Evolutionary conservation across 306 rosid genomes (phyloP).

Genomic region (Lathyrus oleraceus): DNA sequence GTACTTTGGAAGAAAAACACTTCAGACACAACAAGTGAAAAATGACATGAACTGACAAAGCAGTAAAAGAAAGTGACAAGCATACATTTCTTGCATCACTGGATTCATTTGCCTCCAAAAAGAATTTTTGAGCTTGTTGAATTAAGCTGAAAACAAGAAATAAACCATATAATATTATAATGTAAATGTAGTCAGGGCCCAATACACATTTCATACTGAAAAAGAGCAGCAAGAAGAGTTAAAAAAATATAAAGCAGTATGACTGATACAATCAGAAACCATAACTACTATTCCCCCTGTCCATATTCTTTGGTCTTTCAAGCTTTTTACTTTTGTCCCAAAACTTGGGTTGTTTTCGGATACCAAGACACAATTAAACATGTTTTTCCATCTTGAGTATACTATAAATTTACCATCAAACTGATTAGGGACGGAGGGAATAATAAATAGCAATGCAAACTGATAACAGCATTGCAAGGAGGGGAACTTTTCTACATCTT

Average conservation of each 20-base stretch:
- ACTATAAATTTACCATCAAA: no score
- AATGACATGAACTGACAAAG: constrained; percentile 26
- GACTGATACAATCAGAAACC: constrained; percentile 12
- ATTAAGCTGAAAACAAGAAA: constrained; percentile 71
- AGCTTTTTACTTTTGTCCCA: background rate
- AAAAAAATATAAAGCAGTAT: background rate
- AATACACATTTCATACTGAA: constrained; percentile 14
- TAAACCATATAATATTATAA: constrained; percentile 30
- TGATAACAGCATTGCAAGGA: constrained; percentile 4
- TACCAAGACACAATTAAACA: background rate
- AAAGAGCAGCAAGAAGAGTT: background rate
- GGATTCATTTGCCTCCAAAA: constrained; percentile 71
- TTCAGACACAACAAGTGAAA: constrained; percentile 13
- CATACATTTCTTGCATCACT: constrained; percentile 86
- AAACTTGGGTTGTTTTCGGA: background rate
- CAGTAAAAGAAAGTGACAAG: constrained; percentile 36
- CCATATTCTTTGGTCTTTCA: background rate
- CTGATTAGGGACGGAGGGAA: background rate
- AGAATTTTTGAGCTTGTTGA: constrained; percentile 84
- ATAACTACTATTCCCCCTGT: background rate
- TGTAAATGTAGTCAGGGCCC: constrained; percentile 28
- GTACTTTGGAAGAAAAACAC: constrained; percentile 26
- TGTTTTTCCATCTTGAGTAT: background rate
- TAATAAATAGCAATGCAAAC: constrained; percentile 22
- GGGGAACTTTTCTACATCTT: constrained; percentile 20